Conservation (phyloP, 139 green algal genomes). For the Raphidocelis subcapitata region DNA sequence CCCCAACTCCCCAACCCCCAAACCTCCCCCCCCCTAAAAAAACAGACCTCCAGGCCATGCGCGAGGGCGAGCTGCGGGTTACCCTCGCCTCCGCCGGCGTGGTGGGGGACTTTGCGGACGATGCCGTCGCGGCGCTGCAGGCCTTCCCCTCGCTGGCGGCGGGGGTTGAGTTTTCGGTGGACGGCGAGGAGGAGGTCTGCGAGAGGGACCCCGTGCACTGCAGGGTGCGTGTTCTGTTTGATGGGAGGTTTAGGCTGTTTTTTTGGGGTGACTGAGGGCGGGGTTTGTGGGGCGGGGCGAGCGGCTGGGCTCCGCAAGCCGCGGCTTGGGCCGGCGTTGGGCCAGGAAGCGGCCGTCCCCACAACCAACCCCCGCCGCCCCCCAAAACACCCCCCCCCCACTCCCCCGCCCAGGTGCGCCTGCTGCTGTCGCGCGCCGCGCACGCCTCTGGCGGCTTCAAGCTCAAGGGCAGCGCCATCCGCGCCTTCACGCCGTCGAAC, state of each 20-base stretch:
- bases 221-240: constrained; percentile 35
- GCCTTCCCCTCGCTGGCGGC: constrained; percentile 47
- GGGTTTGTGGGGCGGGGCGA: neutral
- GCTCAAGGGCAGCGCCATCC: constrained; percentile 38
- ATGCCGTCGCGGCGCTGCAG: constrained; percentile 56
- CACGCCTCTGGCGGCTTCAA: constrained; percentile 54
- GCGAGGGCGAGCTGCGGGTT: constrained; percentile 26
- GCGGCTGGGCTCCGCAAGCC: neutral
- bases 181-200: constrained; percentile 72
- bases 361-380: neutral
- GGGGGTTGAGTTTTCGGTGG: constrained; percentile 39
- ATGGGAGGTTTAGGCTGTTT: too few relatives aligned
- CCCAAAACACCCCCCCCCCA: too few relatives aligned
- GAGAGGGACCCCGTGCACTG: constrained; percentile 70
- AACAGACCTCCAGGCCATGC: constrained; percentile 66
- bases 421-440: constrained; percentile 61
- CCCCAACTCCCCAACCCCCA: too few relatives aligned
- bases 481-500: constrained; percentile 70
- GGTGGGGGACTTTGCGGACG: constrained; percentile 41
- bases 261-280: neutral
- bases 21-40: too few relatives aligned
- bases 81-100: constrained; percentile 48
- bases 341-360: neutral
- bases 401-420: constrained; percentile 27
- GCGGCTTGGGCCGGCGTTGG: neutral